These are phyloP conservation scores for Plicaturopsis crispa DNA, from an alignment of 768 basidiomycete species.

Conservation along the genomic window DNA sequence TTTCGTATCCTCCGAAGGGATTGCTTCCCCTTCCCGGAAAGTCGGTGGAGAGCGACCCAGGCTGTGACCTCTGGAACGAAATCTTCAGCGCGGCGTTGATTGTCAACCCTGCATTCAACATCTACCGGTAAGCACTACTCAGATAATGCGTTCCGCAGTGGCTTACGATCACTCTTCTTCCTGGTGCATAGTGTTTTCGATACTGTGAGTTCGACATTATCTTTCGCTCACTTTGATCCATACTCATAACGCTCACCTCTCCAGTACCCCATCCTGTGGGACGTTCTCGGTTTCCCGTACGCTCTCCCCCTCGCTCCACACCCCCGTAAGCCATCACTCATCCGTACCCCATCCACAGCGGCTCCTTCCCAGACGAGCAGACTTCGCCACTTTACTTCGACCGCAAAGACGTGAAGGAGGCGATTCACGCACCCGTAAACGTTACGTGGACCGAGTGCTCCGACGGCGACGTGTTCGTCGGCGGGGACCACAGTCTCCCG, in stretches of 20 bases:
- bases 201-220: slow-evolving; percentile 42
- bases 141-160: too few relatives aligned
- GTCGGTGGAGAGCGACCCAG: slow-evolving; percentile 34
- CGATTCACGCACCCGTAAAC: slow-evolving; percentile 61
- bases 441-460: slow-evolving; percentile 62
- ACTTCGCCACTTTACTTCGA: slow-evolving; percentile 62
- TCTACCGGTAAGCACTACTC: too few relatives aligned
- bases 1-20: slow-evolving; percentile 63
- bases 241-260: too few relatives aligned
- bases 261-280: slow-evolving; percentile 62
- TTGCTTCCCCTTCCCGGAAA: slow-evolving; percentile 59
- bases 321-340: too few relatives aligned
- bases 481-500: slow-evolving; percentile 53
- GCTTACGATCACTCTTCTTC: too few relatives aligned
- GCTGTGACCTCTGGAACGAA: slow-evolving; percentile 61
- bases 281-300: slow-evolving; percentile 74
- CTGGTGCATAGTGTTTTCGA: too few relatives aligned
- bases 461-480: slow-evolving; percentile 48
- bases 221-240: too few relatives aligned
- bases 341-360: slow-evolving; percentile 31
- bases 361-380: slow-evolving; percentile 48
- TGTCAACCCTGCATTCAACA: slow-evolving; percentile 70
- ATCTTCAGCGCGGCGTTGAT: slow-evolving; percentile 55
- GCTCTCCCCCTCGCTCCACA: slow-evolving; percentile 12
- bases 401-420: slow-evolving; percentile 56